Evolutionary conservation across 192 early-diverging fungal species (phyloP).

Genomic region (Spinellus fusiger): DNA sequence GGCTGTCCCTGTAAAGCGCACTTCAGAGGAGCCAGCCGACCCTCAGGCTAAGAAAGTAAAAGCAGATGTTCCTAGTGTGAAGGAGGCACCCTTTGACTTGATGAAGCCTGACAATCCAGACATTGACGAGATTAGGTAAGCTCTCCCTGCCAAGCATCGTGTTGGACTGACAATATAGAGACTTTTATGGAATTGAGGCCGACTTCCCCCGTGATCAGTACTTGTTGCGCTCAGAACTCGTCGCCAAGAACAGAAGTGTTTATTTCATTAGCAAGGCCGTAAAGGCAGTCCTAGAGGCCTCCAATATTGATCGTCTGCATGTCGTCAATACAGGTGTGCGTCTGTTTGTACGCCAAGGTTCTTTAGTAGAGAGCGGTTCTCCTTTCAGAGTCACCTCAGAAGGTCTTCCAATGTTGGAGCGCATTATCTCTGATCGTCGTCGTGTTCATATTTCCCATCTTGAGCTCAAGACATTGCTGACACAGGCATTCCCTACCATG

Average conservation of each 20-base stretch:
- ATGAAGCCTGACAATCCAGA: slow-evolving; percentile 53
- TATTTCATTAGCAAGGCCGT: slow-evolving; percentile 86
- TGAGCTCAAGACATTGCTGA: slow-evolving; percentile 47
- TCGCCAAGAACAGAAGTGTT: slow-evolving; percentile 59
- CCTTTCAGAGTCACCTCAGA: slow-evolving; percentile 65
- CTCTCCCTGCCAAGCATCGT: not conserved
- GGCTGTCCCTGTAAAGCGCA: slow-evolving; percentile 17
- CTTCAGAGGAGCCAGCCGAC: not conserved
- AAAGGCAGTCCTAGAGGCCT: slow-evolving; percentile 59
- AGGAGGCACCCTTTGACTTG: slow-evolving; percentile 89
- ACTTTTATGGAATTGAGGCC: slow-evolving; percentile 69
- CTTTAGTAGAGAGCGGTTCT: slow-evolving; percentile 43
- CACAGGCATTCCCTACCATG: slow-evolving; percentile 40
- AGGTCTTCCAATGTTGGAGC: slow-evolving; percentile 55
- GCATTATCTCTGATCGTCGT: slow-evolving; percentile 41
- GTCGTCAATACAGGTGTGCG: slow-evolving; percentile 93
- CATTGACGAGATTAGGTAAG: slow-evolving; percentile 42
- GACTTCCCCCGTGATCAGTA: slow-evolving; percentile 79
- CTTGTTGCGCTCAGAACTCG: slow-evolving; percentile 79
- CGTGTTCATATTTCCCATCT: slow-evolving; percentile 37
- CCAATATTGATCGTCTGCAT: slow-evolving; percentile 56
- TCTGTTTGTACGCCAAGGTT: slow-evolving; percentile 74
- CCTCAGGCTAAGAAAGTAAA: slow-evolving; percentile 30
- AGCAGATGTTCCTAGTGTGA: slow-evolving; percentile 40
- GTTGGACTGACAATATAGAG: not conserved